Percentiles rank a stretch among this genome's conserved stretches.
These are phyloP conservation scores for Nakataea oryzae DNA, from an alignment of 2,329 filamentous ascomycete genomes.

Conservation along the genomic window DNA sequence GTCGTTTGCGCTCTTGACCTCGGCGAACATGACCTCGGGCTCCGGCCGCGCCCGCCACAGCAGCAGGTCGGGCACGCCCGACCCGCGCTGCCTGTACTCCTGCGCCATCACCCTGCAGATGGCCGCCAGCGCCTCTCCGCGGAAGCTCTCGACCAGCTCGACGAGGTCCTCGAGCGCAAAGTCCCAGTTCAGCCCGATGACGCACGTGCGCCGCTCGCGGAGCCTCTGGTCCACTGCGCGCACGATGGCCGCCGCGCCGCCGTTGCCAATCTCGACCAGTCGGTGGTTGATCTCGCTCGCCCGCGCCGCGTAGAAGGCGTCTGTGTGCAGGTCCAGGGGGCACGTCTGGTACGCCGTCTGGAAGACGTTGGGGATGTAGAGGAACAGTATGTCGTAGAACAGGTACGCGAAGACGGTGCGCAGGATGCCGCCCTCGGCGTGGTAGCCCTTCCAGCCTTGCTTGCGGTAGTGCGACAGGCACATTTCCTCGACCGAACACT, in stretches of 20 bases:
- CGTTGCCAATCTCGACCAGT: slow-evolving; percentile 79
- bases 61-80: slow-evolving; percentile 86
- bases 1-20: slow-evolving; percentile 83
- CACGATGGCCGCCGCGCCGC: slow-evolving; percentile 58
- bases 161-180: slow-evolving; percentile 70
- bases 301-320: slow-evolving; percentile 81
- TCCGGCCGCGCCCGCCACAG: slow-evolving; percentile 54
- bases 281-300: slow-evolving; percentile 82
- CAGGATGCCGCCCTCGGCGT: slow-evolving; percentile 83
- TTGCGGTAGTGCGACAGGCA: slow-evolving; percentile 77
- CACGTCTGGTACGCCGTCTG: slow-evolving; percentile 93
- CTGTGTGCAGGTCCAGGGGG: slow-evolving; percentile 84
- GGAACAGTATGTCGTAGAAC: slow-evolving; percentile 87
- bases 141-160: slow-evolving; percentile 70
- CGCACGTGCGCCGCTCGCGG: slow-evolving; percentile 62
- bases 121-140: slow-evolving; percentile 67
- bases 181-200: slow-evolving; percentile 88
- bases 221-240: slow-evolving; percentile 58
- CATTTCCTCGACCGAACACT: slow-evolving; percentile 90
- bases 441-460: slow-evolving; percentile 88
- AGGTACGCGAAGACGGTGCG: slow-evolving; percentile 86
- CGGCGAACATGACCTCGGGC: slow-evolving; percentile 51
- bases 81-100: slow-evolving; percentile 78
- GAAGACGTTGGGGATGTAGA: slow-evolving; percentile 93
- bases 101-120: slow-evolving; percentile 93